Evolutionary conservation across 371 early-diverging fungal genomes (phyloP).

Genomic region (Zancudomyces culisetae): DNA sequence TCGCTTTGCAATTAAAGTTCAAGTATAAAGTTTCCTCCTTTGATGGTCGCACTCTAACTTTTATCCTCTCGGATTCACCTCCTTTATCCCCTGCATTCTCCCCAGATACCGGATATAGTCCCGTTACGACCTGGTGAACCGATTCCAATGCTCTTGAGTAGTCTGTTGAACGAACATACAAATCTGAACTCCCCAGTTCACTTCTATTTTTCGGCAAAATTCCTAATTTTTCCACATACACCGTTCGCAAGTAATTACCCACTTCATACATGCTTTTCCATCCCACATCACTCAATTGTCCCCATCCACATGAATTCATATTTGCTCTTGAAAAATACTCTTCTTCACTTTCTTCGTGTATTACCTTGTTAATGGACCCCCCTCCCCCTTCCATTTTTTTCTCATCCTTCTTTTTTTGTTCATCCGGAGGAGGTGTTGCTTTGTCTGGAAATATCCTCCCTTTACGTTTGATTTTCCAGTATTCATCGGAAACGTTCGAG

Average conservation of each 20-base stretch:
- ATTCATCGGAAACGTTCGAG: neutral
- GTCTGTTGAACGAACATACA: slow-evolving; percentile 47
- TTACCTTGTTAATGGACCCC: neutral
- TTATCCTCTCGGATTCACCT: slow-evolving; percentile 5
- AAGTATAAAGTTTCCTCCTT: slow-evolving; percentile 13
- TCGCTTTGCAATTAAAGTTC: slow-evolving; percentile 13
- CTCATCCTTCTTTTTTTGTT: too few species aligned
- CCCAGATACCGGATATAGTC: slow-evolving; percentile 33
- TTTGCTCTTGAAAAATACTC: slow-evolving; percentile 1
- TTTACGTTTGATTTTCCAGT: neutral
- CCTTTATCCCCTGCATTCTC: slow-evolving; percentile 2
- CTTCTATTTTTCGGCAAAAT: slow-evolving; percentile 13
- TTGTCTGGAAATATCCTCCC: neutral
- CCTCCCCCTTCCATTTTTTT: neutral
- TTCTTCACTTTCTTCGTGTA: neutral
- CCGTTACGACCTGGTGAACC: slow-evolving; percentile 43
- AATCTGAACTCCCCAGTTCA: slow-evolving; percentile 12
- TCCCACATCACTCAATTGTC: slow-evolving; percentile 58
- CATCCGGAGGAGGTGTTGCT: too few species aligned
- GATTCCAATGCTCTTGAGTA: slow-evolving; percentile 58
- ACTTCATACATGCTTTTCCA: slow-evolving; percentile 32
- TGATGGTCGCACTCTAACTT: slow-evolving; percentile 11
- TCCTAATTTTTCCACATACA: slow-evolving; percentile 36
- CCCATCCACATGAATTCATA: slow-evolving; percentile 14
- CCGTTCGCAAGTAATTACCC: slow-evolving; percentile 34